phyloP scores from a whole-genome alignment of 2,329 filamentous ascomycete genomes.

The Escovopsis weberi region DNA sequence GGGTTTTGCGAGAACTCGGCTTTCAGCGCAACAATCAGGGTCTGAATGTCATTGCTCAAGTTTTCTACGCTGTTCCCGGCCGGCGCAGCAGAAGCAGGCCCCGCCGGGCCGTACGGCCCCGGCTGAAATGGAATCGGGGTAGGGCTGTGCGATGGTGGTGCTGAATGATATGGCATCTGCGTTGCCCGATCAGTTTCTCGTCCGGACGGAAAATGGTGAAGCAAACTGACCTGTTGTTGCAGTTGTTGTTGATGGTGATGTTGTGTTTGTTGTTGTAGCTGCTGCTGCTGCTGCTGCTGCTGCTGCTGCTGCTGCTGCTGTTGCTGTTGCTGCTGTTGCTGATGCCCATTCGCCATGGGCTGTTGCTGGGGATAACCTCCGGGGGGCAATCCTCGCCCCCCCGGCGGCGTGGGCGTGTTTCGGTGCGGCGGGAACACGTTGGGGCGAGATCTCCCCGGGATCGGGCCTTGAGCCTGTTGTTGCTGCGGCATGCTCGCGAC shows the following conservation, averaged over 20 bases:
- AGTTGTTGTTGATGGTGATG: too few relatives aligned
- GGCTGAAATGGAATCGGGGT: constrained; percentile 26
- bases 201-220: background rate
- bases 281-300: constrained; percentile 12
- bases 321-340: background rate
- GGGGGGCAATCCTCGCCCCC: constrained; percentile 17
- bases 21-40: constrained; percentile 59
- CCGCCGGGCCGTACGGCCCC: constrained; percentile 21
- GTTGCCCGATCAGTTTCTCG: background rate
- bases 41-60: constrained; percentile 71
- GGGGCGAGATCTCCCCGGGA: constrained; percentile 34
- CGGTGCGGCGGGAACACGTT: constrained; percentile 47
- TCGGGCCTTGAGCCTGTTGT: constrained; percentile 24
- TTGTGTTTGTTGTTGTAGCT: too few relatives aligned
- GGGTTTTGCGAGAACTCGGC: constrained; percentile 62
- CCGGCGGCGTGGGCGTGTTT: constrained; percentile 62
- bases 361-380: constrained; percentile 13
- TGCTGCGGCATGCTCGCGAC: constrained; percentile 43
- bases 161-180: constrained; percentile 14
- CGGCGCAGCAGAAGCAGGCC: constrained; percentile 18
- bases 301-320: background rate
- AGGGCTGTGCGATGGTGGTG: constrained; percentile 22
- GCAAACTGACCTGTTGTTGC: constrained; percentile 13
- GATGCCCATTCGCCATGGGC: background rate
- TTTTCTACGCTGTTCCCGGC: constrained; percentile 50